Base-by-base conservation (phyloP, 768 basidiomycete species). In the Leccinum variicolor region DNA sequence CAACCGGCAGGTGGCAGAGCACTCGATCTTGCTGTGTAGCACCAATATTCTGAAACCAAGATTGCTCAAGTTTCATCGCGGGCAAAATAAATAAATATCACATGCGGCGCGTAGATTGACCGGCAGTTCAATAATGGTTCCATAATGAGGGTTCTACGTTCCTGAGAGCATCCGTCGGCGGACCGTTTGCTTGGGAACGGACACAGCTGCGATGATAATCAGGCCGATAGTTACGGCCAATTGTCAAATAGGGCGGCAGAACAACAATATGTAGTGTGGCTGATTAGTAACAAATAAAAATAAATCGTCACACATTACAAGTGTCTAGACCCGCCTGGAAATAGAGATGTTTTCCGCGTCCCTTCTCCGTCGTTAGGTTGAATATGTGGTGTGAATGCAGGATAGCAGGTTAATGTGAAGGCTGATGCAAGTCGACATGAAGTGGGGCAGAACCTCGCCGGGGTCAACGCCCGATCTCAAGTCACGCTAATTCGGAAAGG, bases 131-230 rank as follows among this genome's bases (percentile, higher is more conserved):
- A 43, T 14, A 43, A 43, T 21, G 45, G 13, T 17, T 8, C 49
- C 25, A 3, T 13, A 25, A 50, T 51, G 49, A 41, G 17, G 31
- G 29, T 31, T 17, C 43, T 43, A 43, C 41, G 41, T 43, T 43
- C 41, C 61, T 41, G 47, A 39, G 39, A 11, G 11, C 6, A 4
- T 33, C 41, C 9, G 29, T 19, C 11, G 49, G 14, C 9, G 33
- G 47, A 41, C 52, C 21, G 31, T 53, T 55, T 39, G 21, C 47
- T 34, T 62, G 39, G 41, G 39, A 52, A 52, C n/a, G 8, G 14
- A n/a, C 36, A 55, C 56, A 21, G 36, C n/a, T 52, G 33, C 15
- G 50, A 36, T 34, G 25, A 36, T 63, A 36, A 34, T 26, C 48
- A 46, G 48, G 43, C 54, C 55, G 55, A 21, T n/a, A 11, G 25